Conservation (phyloP, 208 protist species). For the Leishmania major region DNA sequence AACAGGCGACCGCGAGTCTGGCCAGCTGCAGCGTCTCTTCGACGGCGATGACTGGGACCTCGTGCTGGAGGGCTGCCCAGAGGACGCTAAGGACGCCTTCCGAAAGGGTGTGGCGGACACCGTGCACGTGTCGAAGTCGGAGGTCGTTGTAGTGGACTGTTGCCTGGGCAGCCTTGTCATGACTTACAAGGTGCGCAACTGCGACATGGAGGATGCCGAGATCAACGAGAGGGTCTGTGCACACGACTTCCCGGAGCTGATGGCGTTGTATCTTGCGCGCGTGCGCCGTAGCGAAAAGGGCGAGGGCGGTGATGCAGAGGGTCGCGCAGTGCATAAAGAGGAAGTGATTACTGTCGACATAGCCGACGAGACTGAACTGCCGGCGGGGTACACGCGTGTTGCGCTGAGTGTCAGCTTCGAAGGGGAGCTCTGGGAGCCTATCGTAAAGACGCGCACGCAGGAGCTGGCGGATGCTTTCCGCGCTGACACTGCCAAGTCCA, state of each 20-base stretch:
- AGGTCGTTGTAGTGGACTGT: slow-evolving; percentile 38
- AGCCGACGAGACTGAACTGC: slow-evolving; percentile 15
- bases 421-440: slow-evolving; percentile 39
- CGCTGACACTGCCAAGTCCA: slow-evolving; percentile 35
- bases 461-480: slow-evolving; percentile 39
- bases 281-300: slow-evolving; percentile 29
- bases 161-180: slow-evolving; percentile 43
- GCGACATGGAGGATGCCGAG: slow-evolving; percentile 29
- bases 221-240: slow-evolving; percentile 33
- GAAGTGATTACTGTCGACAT: slow-evolving; percentile 19
- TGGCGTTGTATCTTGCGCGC: slow-evolving; percentile 52
- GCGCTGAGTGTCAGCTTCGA: slow-evolving; percentile 53
- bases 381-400: slow-evolving; percentile 23
- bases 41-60: slow-evolving; percentile 62
- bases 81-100: slow-evolving; percentile 41
- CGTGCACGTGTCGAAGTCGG: slow-evolving; percentile 17
- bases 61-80: slow-evolving; percentile 31
- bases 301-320: background rate
- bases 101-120: slow-evolving; percentile 29
- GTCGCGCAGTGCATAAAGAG: background rate
- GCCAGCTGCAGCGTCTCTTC: slow-evolving; percentile 43
- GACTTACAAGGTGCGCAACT: slow-evolving; percentile 43
- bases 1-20: slow-evolving; percentile 34
- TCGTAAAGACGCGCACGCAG: slow-evolving; percentile 27
- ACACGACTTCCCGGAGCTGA: slow-evolving; percentile 42